These are phyloP conservation scores for Picea sitchensis DNA, from an alignment of 75 land plant genomes.

Conservation along the genomic window DNA sequence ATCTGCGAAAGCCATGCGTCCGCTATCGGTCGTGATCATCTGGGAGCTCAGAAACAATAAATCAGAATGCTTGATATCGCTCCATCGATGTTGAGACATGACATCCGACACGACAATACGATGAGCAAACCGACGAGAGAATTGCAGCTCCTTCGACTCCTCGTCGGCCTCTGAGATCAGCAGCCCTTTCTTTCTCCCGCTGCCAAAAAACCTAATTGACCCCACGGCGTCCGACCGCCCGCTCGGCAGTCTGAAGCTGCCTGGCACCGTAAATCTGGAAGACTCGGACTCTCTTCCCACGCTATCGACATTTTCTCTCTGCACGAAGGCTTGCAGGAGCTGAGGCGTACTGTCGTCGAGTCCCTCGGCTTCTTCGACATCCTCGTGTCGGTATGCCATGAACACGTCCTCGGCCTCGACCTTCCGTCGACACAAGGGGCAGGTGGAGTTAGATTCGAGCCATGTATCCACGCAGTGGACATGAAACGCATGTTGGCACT, in stretches of 20 bases:
- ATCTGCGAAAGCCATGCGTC: not conserved
- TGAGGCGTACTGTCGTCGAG: not conserved
- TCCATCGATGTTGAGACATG: constrained; percentile 49
- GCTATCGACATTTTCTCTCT: not conserved
- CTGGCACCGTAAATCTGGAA: constrained; percentile 27
- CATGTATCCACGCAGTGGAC: constrained; percentile 87
- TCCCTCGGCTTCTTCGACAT: constrained; percentile 5
- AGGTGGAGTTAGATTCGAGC: constrained; percentile 87
- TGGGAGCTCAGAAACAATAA: constrained; percentile 39
- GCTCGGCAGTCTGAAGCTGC: constrained; percentile 28
- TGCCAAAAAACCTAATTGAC: not conserved
- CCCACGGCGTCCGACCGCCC: not conserved
- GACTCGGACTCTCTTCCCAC: not conserved
- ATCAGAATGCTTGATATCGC: constrained; percentile 72
- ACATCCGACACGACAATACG: constrained; percentile 57
- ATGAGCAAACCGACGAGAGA: constrained; percentile 50
- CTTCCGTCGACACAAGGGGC: constrained; percentile 83
- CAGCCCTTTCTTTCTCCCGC: not conserved
- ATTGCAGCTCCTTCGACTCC: not conserved
- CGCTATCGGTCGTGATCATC: not conserved
- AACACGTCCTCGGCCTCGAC: constrained; percentile 78
- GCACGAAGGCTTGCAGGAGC: no score
- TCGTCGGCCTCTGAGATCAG: constrained; percentile 2
- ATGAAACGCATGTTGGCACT: constrained; percentile 95
- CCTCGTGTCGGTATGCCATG: constrained; percentile 16